Evolutionary conservation across 164 flowering plant genomes (phyloP), one percentile per base, ranked within the genome.

Genomic region (Macadamia integrifolia): DNA sequence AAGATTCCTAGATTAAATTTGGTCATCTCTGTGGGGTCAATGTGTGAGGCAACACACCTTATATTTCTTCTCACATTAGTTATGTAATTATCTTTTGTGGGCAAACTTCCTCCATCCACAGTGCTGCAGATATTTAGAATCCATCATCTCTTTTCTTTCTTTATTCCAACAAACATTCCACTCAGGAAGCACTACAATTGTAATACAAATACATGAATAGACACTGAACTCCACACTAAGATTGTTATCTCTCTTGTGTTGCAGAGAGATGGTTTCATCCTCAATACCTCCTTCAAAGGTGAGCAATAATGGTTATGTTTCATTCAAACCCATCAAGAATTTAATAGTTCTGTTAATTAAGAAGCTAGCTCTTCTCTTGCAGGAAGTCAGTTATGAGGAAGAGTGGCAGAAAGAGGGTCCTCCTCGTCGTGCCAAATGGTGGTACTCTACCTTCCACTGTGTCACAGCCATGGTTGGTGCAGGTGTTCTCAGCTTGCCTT

Each of bases 391-490:
- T 53, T 60, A 69, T 17, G 82, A 71, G 17, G 77, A 69, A 3
- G 72, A 76, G 69, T 81, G 88, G 86, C 44, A 44, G 23, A 80
- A 72, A 66, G 75, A 81, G 5, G 86, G 80, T 17, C 79, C 85
- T 0, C 69, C 82, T n/a, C 86, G 96, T 35, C 71, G 72, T 14
- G 94, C 91, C 64, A 90, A 86, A 82, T 90, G 96, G 96, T 90
- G 94, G 98, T 87, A 90, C 77, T 83, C 98, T 1, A 80, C 96
- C 13, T 92, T 92, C 66, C 96, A 90, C 82, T 66, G 71, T n/a
- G 97, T 89, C 61, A 89, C 97, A 0, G 95, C 97, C 89, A 91
- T 91, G 93, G 89, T 91, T 57, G 97, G 95, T 48, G 97, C 97
- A n/a, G 97, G 95, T 32, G 97, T 91, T 59, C 91, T 91, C 65